These are phyloP conservation scores for Wickerhamomyces ciferrii DNA, from an alignment of 805 yeast species.

Conservation along the genomic window DNA sequence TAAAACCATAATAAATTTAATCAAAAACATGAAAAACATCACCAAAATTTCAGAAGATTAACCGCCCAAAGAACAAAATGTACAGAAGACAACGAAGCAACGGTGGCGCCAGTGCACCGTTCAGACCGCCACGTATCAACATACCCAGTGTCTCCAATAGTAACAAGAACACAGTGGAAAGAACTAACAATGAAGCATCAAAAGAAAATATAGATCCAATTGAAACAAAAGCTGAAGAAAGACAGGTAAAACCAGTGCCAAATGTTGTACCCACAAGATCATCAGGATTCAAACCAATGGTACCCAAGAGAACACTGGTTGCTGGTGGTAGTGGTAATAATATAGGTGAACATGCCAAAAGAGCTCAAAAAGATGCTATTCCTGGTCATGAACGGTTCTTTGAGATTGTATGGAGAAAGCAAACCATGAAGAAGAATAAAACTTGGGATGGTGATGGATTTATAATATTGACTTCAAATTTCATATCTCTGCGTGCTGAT, in stretches of 20 bases:
- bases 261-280: not conserved
- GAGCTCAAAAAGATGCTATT: not conserved
- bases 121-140: conserved; percentile 14
- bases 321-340: not conserved
- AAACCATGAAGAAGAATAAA: conserved; percentile 72
- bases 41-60: too few species aligned
- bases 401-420: conserved; percentile 45
- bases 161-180: not conserved
- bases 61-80: too few species aligned
- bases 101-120: conserved; percentile 5
- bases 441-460: conserved; percentile 95
- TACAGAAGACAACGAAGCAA: conserved; percentile 7
- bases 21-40: too few species aligned
- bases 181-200: not conserved
- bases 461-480: conserved; percentile 27
- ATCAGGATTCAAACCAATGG: not conserved
- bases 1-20: too few species aligned
- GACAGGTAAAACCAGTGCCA: not conserved
- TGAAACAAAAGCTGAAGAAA: not conserved
- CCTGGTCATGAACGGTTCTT: conserved; percentile 4
- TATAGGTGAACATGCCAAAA: not conserved
- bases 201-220: not conserved
- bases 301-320: not conserved
- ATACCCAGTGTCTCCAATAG: not conserved
- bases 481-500: conserved; percentile 27